Base-by-base conservation (phyloP, 2,329 filamentous ascomycete species). In the Colletotrichum filicis region DNA sequence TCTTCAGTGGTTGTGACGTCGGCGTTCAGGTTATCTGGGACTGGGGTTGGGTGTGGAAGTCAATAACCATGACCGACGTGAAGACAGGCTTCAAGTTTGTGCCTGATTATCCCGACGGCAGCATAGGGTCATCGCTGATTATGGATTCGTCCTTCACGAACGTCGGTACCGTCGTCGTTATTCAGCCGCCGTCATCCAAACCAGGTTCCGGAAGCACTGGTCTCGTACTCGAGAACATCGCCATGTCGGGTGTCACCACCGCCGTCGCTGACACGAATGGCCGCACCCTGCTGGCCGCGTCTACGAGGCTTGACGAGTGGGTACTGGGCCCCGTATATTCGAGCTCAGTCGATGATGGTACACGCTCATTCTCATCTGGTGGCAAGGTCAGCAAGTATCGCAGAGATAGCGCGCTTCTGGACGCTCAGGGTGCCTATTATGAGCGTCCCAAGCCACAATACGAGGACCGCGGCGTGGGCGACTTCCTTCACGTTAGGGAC, bases 171-270 rank as follows among this genome's bases (percentile, higher is more conserved):
- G 76, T 58, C 19, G 52, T 78, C 14, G 7, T 70, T 35, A 42
- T 75, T 0, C 19, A 32, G 1, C 66, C 37, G 4, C 53, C 52
- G 11, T 32, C 35, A 4, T 24, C 53, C 5, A 1, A 49, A 4
- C 19, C 37, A 12, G 37, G 26, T 7, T 49, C 57, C 1, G 64
- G 74, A 11, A 76, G 35, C n/a, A 78, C 75, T 9, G 71, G 74
- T 53, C 11, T 91, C 37, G 85, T 24, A 24, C 24, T 91, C 56
- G 89, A 92, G 74, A 91, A 90, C 66, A 82, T 91, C 9, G 77
- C 80, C 12, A 79, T 91, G n/a, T 81, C 80, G 26, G 83, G 83
- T 5, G 82, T 83, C 19, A 16, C 26, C 3, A 61, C 24, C 1
- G 75, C 58, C 28, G 73, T 77, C 2, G 67, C 59, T 11, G 75